phyloP scores from a whole-genome alignment of 768 basidiomycete genomes.

The Tulasnella calospora region DNA sequence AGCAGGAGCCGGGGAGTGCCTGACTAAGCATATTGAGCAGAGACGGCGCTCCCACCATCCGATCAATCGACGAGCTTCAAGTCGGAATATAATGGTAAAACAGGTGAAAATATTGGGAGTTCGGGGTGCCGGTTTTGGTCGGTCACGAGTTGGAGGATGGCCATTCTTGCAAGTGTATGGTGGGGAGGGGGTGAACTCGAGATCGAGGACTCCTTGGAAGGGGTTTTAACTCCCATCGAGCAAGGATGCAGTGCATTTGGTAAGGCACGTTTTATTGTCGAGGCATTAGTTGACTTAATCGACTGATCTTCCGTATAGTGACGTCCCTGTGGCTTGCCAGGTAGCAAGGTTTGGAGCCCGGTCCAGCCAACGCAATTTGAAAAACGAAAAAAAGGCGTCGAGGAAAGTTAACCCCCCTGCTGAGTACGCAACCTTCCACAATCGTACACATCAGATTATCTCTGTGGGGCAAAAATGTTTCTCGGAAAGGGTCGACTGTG shows the following conservation, averaged over 20 bases:
- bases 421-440: not conserved
- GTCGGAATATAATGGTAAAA: no score
- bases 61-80: no score
- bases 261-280: not conserved
- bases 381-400: not conserved
- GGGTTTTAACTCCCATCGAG: not conserved
- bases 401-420: not conserved
- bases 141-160: no score
- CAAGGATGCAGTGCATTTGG: not conserved
- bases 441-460: not conserved
- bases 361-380: no score
- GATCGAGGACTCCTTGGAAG: not conserved
- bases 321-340: no score
- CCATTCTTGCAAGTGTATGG: no score
- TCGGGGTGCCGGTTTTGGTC: no score
- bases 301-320: not conserved
- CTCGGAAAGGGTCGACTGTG: not conserved
- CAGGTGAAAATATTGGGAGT: no score
- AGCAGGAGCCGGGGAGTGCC: no score
- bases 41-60: no score
- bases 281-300: not conserved
- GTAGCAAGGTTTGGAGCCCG: no score
- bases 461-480: not conserved
- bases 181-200: not conserved
- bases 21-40: no score